These are phyloP conservation scores for Hortiboletus flavorubellus DNA, from an alignment of 768 basidiomycete species.

Conservation along the genomic window DNA sequence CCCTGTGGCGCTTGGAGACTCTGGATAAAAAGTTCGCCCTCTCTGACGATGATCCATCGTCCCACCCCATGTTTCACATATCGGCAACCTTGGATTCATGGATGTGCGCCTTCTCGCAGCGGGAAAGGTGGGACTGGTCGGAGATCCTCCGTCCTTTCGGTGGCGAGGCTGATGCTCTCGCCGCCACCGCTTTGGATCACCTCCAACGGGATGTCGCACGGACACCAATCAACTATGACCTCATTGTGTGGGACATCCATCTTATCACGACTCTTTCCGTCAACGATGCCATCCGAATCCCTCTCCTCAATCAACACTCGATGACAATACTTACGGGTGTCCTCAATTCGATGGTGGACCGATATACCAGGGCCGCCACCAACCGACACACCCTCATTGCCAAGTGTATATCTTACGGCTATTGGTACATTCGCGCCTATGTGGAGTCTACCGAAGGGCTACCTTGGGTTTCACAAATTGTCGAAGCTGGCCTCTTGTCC, in stretches of 20 bases:
- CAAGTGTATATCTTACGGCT: slow-evolving; percentile 27
- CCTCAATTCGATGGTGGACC: slow-evolving; percentile 14
- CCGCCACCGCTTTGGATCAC: slow-evolving; percentile 23
- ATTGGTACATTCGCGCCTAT: slow-evolving; percentile 30
- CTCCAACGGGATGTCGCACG: slow-evolving; percentile 24
- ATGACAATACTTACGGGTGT: slow-evolving; percentile 18
- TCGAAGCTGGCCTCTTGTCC: slow-evolving; percentile 25
- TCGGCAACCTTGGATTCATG: slow-evolving; percentile 24
- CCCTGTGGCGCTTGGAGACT: slow-evolving; percentile 29
- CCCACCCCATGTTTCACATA: slow-evolving; percentile 2
- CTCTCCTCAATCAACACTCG: slow-evolving; percentile 22
- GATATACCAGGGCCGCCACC: not conserved
- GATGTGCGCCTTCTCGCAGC: slow-evolving; percentile 25
- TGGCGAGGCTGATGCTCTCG: slow-evolving; percentile 16
- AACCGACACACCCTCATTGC: slow-evolving; percentile 14
- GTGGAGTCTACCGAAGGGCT: slow-evolving; percentile 25
- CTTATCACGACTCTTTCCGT: slow-evolving; percentile 26
- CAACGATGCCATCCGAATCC: slow-evolving; percentile 21
- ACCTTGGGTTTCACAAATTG: slow-evolving; percentile 24
- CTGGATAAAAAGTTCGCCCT: slow-evolving; percentile 18
- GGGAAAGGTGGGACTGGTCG: slow-evolving; percentile 26
- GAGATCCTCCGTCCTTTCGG: slow-evolving; percentile 26
- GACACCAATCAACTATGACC: slow-evolving; percentile 22
- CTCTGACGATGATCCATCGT: slow-evolving; percentile 2
- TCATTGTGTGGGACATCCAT: slow-evolving; percentile 30